Conservation (phyloP, 192 early-diverging fungal species). For the Coemansia sp. region DNA sequence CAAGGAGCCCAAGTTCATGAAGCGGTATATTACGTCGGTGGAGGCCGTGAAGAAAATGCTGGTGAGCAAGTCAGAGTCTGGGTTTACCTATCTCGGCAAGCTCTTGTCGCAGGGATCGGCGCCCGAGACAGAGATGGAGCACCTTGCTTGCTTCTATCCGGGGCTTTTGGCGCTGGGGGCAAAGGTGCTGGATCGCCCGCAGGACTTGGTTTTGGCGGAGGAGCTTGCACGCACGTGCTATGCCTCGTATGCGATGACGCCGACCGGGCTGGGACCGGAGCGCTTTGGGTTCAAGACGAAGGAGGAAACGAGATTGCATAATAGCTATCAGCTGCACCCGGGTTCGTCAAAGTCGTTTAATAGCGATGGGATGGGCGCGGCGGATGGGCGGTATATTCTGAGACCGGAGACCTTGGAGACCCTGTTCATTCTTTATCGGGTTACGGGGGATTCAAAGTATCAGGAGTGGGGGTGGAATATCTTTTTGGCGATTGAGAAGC, state of each 20-base stretch:
- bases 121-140: slow-evolving; percentile 78
- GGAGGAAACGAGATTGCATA: not conserved
- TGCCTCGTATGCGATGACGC: slow-evolving; percentile 72
- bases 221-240: slow-evolving; percentile 75
- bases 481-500: slow-evolving; percentile 80
- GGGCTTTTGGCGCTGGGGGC: slow-evolving; percentile 77
- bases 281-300: slow-evolving; percentile 44
- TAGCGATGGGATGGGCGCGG: slow-evolving; percentile 1
- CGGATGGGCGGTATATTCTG: slow-evolving; percentile 57
- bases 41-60: slow-evolving; percentile 60
- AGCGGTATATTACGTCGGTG: slow-evolving; percentile 64
- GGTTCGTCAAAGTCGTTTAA: not conserved
- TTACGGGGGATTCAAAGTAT: slow-evolving; percentile 82
- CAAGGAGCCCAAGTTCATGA: slow-evolving; percentile 60
- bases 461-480: slow-evolving; percentile 80
- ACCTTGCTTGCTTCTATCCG: slow-evolving; percentile 90
- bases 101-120: not conserved
- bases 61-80: slow-evolving; percentile 11
- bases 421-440: slow-evolving; percentile 77
- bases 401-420: slow-evolving; percentile 88
- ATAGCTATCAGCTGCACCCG: not conserved
- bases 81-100: slow-evolving; percentile 19
- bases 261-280: slow-evolving; percentile 81
- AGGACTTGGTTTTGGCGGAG: slow-evolving; percentile 73
- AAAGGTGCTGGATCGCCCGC: slow-evolving; percentile 48